phyloP scores from a whole-genome alignment of 805 yeast species.

The Pichia eremophila region DNA sequence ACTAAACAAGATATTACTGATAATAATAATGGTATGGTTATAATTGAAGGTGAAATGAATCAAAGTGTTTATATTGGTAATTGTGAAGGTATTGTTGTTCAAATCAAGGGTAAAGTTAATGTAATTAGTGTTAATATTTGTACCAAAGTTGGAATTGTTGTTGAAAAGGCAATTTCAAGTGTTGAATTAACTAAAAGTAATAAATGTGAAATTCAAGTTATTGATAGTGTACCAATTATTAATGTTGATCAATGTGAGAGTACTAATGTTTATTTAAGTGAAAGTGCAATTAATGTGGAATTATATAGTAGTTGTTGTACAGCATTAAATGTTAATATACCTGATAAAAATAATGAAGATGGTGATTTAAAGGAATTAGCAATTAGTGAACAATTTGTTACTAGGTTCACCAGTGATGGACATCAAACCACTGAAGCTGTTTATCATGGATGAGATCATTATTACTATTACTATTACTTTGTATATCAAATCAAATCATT shows the following conservation, averaged over 20 bases:
- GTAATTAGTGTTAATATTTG: constrained; percentile 76
- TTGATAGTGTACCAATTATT: constrained; percentile 75
- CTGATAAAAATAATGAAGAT: constrained; percentile 45
- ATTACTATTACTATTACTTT: too few species aligned
- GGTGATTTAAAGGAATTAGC: constrained; percentile 76
- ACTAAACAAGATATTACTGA: constrained; percentile 41
- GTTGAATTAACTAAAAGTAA: constrained; percentile 76
- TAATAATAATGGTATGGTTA: constrained; percentile 44
- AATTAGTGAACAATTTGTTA: constrained; percentile 87
- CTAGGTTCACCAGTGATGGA: constrained; percentile 45
- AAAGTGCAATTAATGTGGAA: constrained; percentile 38
- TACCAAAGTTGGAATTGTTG: constrained; percentile 61
- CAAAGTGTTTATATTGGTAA: constrained; percentile 87
- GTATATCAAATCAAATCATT: too few species aligned
- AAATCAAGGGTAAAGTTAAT: constrained; percentile 84
- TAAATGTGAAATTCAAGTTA: constrained; percentile 76
- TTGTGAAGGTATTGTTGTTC: constrained; percentile 64
- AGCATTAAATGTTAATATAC: constrained; percentile 69
- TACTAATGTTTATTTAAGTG: constrained; percentile 54
- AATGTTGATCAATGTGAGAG: constrained; percentile 84
- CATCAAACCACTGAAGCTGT: constrained; percentile 62
- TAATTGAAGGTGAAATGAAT: constrained; percentile 69
- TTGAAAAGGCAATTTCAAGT: constrained; percentile 81
- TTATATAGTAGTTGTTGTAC: constrained; percentile 80
- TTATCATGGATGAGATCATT: constrained; percentile 79